These are phyloP conservation scores for Linum usitatissimum DNA, from an alignment of 345 rosid genomes.

Conservation along the genomic window DNA sequence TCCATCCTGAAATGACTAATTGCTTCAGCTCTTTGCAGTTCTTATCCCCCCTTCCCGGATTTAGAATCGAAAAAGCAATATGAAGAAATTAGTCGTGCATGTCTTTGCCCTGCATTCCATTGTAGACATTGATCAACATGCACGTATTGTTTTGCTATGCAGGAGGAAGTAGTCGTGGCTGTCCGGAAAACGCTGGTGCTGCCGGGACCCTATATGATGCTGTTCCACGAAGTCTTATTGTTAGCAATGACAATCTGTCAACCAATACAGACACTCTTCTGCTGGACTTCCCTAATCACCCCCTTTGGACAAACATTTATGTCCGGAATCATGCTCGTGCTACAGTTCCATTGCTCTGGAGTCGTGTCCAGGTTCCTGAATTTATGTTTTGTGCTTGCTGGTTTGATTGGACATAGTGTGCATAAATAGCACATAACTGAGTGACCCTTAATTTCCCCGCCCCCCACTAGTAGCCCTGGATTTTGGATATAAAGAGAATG, in stretches of 20 bases:
- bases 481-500: too few relatives aligned
- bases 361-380: constrained; percentile 92
- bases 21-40: neutral
- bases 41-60: neutral
- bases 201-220: constrained; percentile 98
- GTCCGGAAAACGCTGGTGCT: constrained; percentile 85
- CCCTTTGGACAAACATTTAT: constrained; percentile 89
- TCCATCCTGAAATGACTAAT: neutral
- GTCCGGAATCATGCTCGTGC: constrained; percentile 80
- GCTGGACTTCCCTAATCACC: constrained; percentile 89
- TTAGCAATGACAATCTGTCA: constrained; percentile 77
- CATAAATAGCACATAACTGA: neutral
- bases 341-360: constrained; percentile 95
- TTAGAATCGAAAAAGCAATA: neutral
- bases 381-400: constrained; percentile 4
- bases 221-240: constrained; percentile 80
- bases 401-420: neutral
- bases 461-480: neutral
- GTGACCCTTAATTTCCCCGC: neutral
- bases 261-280: constrained; percentile 90
- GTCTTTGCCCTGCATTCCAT: neutral
- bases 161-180: constrained; percentile 81
- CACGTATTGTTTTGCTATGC: constrained; percentile 16
- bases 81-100: neutral
- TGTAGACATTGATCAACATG: neutral